Evolutionary conservation across 2,329 filamentous ascomycete species (phyloP).

Genomic region (Phaeosphaeria sp.): DNA sequence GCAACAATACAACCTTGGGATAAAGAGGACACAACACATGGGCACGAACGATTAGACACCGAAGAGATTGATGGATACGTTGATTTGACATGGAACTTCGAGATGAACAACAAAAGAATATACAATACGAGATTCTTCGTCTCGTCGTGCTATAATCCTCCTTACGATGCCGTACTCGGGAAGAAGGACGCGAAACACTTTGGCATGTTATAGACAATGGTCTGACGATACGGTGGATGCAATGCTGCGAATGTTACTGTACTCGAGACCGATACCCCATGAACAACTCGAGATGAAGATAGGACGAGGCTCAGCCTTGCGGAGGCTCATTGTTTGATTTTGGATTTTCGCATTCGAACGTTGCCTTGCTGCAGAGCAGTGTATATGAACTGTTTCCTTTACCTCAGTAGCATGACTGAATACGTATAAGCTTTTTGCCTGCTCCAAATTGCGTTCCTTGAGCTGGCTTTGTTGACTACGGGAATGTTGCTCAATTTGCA

Average conservation of each 20-base stretch:
- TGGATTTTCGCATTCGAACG: too few relatives aligned
- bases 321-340: too few relatives aligned
- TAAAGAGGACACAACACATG: background rate
- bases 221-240: too few relatives aligned
- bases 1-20: slow-evolving; percentile 1
- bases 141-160: slow-evolving; percentile 3
- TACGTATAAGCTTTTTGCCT: too few relatives aligned
- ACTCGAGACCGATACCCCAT: background rate
- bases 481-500: too few relatives aligned
- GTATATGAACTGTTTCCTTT: too few relatives aligned
- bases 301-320: too few relatives aligned
- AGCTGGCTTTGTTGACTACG: too few relatives aligned
- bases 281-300: too few relatives aligned
- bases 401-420: too few relatives aligned
- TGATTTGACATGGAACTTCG: slow-evolving; percentile 4
- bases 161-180: slow-evolving; percentile 9
- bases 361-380: too few relatives aligned
- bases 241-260: background rate
- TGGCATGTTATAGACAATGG: background rate
- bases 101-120: background rate
- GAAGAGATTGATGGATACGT: slow-evolving; percentile 1
- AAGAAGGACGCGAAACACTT: slow-evolving; percentile 2
- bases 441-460: too few relatives aligned
- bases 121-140: slow-evolving; percentile 3
- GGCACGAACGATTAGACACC: background rate